phyloP scores from a whole-genome alignment of 1,284 basidiomycete genomes.

The Cutaneotrichosporon cavernicola region DNA sequence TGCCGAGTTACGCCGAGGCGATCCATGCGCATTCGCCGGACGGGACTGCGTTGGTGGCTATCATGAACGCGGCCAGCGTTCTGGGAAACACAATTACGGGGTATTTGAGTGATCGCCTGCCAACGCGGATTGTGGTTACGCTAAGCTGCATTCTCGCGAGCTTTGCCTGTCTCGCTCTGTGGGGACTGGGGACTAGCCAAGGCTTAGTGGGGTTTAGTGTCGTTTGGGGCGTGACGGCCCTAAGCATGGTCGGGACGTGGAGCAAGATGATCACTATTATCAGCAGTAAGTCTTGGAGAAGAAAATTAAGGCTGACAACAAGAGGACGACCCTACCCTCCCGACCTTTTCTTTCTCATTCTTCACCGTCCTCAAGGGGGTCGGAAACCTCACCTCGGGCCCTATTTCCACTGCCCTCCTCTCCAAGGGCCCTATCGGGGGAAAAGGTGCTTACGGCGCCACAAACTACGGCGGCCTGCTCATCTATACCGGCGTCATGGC shows the following conservation, averaged over 20 bases:
- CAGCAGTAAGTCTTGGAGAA: slow-evolving; percentile 29
- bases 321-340: slow-evolving; percentile 48
- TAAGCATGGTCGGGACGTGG: slow-evolving; percentile 43
- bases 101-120: slow-evolving; percentile 45
- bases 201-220: slow-evolving; percentile 37
- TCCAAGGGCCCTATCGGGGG: slow-evolving; percentile 28
- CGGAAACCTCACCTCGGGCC: slow-evolving; percentile 50
- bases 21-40: slow-evolving; percentile 38
- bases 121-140: slow-evolving; percentile 39
- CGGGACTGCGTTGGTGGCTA: slow-evolving; percentile 47
- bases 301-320: not conserved
- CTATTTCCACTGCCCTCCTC: slow-evolving; percentile 42
- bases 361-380: slow-evolving; percentile 49
- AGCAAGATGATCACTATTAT: slow-evolving; percentile 41
- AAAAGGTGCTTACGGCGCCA: slow-evolving; percentile 45
- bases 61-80: slow-evolving; percentile 52
- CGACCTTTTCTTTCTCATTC: slow-evolving; percentile 42
- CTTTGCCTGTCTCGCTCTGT: slow-evolving; percentile 46
- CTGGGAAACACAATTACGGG: slow-evolving; percentile 47
- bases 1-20: slow-evolving; percentile 48
- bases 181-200: slow-evolving; percentile 49
- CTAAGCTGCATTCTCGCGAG: slow-evolving; percentile 43
- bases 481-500: slow-evolving; percentile 37
- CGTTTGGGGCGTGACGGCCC: slow-evolving; percentile 39
- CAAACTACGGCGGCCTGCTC: slow-evolving; percentile 41